phyloP scores from a whole-genome alignment of 2,329 filamentous ascomycete genomes.

The Clarireedia hainanense region DNA sequence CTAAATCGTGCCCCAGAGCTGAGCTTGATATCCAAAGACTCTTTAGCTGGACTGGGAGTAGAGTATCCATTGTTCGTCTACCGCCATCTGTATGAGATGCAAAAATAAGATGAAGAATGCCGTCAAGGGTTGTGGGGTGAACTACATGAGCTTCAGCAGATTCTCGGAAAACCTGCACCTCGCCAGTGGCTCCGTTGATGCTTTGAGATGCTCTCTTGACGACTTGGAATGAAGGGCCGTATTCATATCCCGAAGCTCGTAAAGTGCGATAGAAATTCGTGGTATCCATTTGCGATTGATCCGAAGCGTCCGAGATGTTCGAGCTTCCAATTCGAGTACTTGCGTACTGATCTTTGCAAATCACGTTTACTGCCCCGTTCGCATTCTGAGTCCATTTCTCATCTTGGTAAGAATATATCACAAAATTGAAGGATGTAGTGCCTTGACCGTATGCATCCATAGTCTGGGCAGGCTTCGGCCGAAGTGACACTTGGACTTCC shows the following conservation, averaged over 20 bases:
- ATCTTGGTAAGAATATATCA: not conserved
- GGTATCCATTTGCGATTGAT: not conserved
- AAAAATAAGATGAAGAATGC: conserved; percentile 29
- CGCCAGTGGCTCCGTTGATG: not conserved
- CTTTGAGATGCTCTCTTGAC: conserved; percentile 2
- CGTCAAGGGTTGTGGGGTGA: conserved; percentile 49
- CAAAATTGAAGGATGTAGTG: not conserved
- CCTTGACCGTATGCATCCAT: not conserved
- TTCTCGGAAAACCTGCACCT: conserved; percentile 27
- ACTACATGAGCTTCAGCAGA: conserved; percentile 38
- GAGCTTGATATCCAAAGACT: not conserved
- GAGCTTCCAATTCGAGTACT: not conserved
- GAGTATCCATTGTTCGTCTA: not conserved
- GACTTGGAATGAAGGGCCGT: conserved; percentile 38
- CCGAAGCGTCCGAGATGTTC: no score
- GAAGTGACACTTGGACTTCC: conserved; percentile 19
- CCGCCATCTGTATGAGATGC: conserved; percentile 14
- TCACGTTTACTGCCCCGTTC: not conserved
- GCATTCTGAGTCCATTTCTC: not conserved
- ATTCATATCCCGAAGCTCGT: conserved; percentile 35
- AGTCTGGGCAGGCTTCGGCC: not conserved
- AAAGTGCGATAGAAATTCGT: not conserved
- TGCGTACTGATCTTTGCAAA: not conserved
- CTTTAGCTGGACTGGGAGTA: not conserved
- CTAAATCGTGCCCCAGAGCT: not conserved